Evolutionary conservation across 1,284 basidiomycete species (phyloP).

Genomic region (Termitomyces sp.): DNA sequence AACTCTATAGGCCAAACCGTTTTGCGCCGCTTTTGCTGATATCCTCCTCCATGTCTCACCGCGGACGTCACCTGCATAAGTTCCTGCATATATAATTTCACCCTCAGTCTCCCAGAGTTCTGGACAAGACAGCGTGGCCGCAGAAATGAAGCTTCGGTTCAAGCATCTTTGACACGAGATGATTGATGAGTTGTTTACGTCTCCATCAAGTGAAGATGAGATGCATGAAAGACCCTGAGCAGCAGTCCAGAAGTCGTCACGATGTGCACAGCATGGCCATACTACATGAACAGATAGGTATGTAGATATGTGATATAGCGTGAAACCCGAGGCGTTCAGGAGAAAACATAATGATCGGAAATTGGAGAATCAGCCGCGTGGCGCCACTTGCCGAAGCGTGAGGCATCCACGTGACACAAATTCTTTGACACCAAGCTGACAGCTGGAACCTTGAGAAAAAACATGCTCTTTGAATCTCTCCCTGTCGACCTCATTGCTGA

Average conservation of each 20-base stretch:
- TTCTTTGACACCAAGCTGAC: not conserved
- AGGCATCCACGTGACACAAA: not conserved
- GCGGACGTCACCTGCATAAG: not conserved
- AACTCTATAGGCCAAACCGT: not conserved
- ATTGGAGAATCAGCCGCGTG: not conserved
- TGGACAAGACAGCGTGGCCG: not conserved
- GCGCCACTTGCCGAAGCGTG: not conserved
- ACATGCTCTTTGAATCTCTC: conserved; percentile 40
- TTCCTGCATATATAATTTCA: not conserved
- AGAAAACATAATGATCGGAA: not conserved
- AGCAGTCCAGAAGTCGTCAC: not conserved
- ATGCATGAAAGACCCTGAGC: not conserved
- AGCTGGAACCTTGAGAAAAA: not conserved
- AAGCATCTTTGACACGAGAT: not conserved
- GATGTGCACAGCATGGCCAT: not conserved
- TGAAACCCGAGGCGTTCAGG: not conserved
- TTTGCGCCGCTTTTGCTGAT: not conserved
- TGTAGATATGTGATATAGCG: not conserved
- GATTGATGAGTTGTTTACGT: conserved; percentile 2
- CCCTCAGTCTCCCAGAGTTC: not conserved
- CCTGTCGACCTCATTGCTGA: conserved; percentile 73
- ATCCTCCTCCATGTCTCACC: not conserved
- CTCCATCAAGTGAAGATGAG: not conserved
- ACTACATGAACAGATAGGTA: not conserved
- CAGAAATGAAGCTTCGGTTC: not conserved